Evolutionary conservation across 768 basidiomycete species (phyloP).

Genomic region (Panellus pusillus): DNA sequence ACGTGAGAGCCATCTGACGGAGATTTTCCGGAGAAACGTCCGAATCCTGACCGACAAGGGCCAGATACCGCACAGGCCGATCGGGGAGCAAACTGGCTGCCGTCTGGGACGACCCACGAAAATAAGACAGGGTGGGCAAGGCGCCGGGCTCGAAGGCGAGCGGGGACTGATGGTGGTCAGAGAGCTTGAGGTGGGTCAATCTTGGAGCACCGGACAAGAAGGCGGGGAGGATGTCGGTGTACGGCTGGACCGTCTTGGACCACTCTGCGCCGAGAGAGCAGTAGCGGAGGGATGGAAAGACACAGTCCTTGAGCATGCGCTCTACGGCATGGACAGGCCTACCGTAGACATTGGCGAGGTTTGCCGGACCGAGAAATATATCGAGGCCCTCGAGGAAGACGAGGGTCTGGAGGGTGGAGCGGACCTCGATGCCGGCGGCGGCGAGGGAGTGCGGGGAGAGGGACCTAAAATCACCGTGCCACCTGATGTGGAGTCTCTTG

Average conservation of each 20-base stretch:
- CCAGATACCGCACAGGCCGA: conserved; percentile 55
- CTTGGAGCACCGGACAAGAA: conserved; percentile 45
- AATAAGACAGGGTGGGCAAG: conserved; percentile 50
- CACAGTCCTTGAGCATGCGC: conserved; percentile 38
- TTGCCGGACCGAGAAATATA: conserved; percentile 49
- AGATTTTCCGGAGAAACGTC: conserved; percentile 55
- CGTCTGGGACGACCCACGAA: conserved; percentile 60
- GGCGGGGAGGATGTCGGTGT: conserved; percentile 37
- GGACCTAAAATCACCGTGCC: conserved; percentile 44
- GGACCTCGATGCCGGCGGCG: conserved; percentile 41
- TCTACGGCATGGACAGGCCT: conserved; percentile 45
- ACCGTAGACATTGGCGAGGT: conserved; percentile 26
- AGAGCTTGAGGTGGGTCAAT: conserved; percentile 47
- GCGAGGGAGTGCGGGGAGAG: conserved; percentile 32
- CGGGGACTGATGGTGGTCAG: conserved; percentile 40
- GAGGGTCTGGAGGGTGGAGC: conserved; percentile 36
- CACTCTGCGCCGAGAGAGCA: conserved; percentile 49
- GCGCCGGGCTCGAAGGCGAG: conserved; percentile 43
- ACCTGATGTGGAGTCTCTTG: conserved; percentile 51
- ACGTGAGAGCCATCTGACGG: conserved; percentile 46
- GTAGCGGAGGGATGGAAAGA: conserved; percentile 41
- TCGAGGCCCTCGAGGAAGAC: conserved; percentile 54
- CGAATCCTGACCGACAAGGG: conserved; percentile 57
- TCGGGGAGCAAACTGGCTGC: conserved; percentile 62
- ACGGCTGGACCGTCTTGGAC: conserved; percentile 41